A percentile compares a stretch with the other conserved stretches of the same genome.
These are phyloP conservation scores for Westerdykella ornata DNA, from an alignment of 2,329 filamentous ascomycete species.

Conservation along the genomic window DNA sequence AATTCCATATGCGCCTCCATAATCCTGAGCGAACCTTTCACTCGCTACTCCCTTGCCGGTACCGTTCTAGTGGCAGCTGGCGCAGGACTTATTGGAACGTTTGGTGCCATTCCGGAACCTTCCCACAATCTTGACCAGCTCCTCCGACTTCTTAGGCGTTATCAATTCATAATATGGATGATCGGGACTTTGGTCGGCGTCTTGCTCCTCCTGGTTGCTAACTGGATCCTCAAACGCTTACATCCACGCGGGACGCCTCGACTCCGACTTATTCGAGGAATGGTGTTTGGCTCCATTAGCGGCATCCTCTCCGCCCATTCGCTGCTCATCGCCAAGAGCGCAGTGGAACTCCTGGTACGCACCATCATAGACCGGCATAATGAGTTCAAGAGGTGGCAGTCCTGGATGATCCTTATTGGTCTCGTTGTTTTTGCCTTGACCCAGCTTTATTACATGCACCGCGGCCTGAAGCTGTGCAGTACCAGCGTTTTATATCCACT, in stretches of 20 bases:
- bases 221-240: constrained; percentile 34
- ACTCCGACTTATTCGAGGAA: constrained; percentile 69
- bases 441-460: constrained; percentile 92
- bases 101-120: constrained; percentile 88
- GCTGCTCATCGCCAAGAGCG: constrained; percentile 88
- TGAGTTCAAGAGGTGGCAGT: constrained; percentile 92
- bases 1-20: constrained; percentile 96
- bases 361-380: constrained; percentile 82
- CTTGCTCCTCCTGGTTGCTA: constrained; percentile 54
- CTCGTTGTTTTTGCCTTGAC: constrained; percentile 76
- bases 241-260: constrained; percentile 49
- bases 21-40: constrained; percentile 89
- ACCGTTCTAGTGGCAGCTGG: constrained; percentile 82
- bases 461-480: constrained; percentile 87
- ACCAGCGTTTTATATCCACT: constrained; percentile 94
- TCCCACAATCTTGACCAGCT: constrained; percentile 82
- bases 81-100: constrained; percentile 86
- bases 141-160: constrained; percentile 63
- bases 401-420: constrained; percentile 81
- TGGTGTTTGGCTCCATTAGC: constrained; percentile 79
- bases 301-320: constrained; percentile 92
- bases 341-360: constrained; percentile 84
- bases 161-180: constrained; percentile 85
- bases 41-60: constrained; percentile 82
- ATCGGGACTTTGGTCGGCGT: constrained; percentile 69